Evolutionary conservation across 805 yeast genomes (phyloP), one percentile per base, ranked within the genome.

Genomic region (Pichia manshurica): DNA sequence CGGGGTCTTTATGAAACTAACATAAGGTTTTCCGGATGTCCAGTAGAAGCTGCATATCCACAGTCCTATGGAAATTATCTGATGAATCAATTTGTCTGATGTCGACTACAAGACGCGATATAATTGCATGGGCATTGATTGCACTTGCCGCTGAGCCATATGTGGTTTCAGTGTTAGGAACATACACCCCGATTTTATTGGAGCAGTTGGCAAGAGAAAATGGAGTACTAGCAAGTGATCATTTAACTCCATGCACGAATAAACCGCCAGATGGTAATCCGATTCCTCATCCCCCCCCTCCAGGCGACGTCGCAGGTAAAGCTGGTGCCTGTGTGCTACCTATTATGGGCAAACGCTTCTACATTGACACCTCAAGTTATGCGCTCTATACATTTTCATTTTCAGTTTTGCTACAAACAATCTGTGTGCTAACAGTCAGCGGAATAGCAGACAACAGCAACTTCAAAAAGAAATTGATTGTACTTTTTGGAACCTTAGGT

Each of bases 141-240:
- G 49, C 53, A 4, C 25, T 47, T 10, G 89, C 90, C 1, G 78
- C 86, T 19, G 95, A 85, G 61, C 93, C 93, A 0, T 86, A 84
- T 58, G 74, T 84, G 4, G 93, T 85, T 7, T 79, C 87, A 35
- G 89, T 84, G 2, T 83, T 86, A 5, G 83, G 90, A 0, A 84
- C 91, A 0, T 86, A 83, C 60, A 82, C 85, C 5, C 93, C 93
- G 0, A 64, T 86, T 16, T 62, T 85, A 6, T 64, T 85, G 28
- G 89, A 85, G 52, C 84, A 81, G 55, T 73, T 81, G 50, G 95
- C 90, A 0, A 71, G 89, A 20, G 78, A 75, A 39, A 84, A 82
- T 59, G 91, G 88, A 22, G 91, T 86, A 8, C 60, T 73, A 48
- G 65, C 74, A 5, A 68, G 70, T 36, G 88, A 85, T 59, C 84